Evolutionary conservation across 83 land plant species (phyloP).

Genomic region (Isoetes engelmannii): DNA sequence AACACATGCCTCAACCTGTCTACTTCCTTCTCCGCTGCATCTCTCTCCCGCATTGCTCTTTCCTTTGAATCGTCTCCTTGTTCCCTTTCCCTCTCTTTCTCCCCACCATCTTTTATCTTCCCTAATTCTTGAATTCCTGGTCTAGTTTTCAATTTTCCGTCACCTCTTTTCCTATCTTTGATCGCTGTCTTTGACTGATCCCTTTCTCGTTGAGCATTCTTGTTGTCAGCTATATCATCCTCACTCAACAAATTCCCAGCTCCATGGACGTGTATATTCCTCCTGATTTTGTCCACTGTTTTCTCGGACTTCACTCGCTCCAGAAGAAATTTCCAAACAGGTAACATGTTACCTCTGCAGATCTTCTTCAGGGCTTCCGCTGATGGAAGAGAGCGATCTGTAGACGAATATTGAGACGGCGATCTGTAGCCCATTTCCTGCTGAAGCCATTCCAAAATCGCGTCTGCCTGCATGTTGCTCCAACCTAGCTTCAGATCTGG

Average conservation of each 20-base stretch:
- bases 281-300: constrained; percentile 74
- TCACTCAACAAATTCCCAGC: neutral
- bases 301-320: constrained; percentile 83
- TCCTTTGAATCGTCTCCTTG: constrained; percentile 43
- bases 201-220: constrained; percentile 12
- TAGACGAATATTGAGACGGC: constrained; percentile 28
- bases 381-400: constrained; percentile 46
- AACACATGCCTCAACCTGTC: constrained; percentile 63
- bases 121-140: constrained; percentile 4
- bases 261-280: constrained; percentile 90
- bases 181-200: constrained; percentile 6
- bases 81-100: constrained; percentile 22
- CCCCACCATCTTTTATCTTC: constrained; percentile 22
- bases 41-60: constrained; percentile 71
- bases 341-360: constrained; percentile 92
- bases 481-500: constrained; percentile 5
- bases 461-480: constrained; percentile 51
- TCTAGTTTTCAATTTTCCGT: constrained; percentile 15
- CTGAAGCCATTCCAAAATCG: constrained; percentile 85
- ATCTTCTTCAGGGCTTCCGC: constrained; percentile 60
- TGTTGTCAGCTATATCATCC: neutral
- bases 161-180: constrained; percentile 18
- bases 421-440: constrained; percentile 92
- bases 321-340: constrained; percentile 73
- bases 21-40: constrained; percentile 75